phyloP scores from a whole-genome alignment of 345 rosid species.

The Nephelium lappaceum region DNA sequence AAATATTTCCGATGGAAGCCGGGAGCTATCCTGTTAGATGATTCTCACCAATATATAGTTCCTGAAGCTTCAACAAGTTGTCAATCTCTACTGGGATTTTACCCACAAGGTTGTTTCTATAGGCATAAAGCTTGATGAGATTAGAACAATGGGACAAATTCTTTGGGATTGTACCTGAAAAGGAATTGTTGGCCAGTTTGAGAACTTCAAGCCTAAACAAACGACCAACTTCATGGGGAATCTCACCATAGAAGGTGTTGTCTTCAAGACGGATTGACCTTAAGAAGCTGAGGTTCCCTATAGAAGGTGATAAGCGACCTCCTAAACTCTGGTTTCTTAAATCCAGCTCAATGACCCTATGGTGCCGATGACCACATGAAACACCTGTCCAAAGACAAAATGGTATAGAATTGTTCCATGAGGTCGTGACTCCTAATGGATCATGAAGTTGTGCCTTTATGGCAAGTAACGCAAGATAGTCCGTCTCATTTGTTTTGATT shows the following conservation, averaged over 20 bases:
- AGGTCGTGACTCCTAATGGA: constrained; percentile 13
- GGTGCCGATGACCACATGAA: constrained; percentile 22
- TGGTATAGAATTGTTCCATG: constrained; percentile 24
- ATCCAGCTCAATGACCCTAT: constrained; percentile 13
- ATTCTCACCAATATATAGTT: no score
- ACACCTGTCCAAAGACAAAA: constrained; percentile 24
- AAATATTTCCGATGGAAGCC: constrained; percentile 14
- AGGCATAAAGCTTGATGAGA: not conserved
- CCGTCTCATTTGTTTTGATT: not conserved
- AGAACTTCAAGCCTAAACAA: constrained; percentile 6
- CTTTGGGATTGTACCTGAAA: constrained; percentile 7
- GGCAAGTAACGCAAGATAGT: constrained; percentile 18
- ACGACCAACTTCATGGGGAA: constrained; percentile 22
- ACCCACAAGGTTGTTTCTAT: not conserved
- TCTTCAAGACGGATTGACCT: not conserved
- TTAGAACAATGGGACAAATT: constrained; percentile 1
- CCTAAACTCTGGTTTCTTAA: not conserved
- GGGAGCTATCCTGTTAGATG: constrained; percentile 25
- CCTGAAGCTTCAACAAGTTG: not conserved
- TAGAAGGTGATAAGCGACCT: constrained; percentile 22
- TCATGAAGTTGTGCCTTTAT: constrained; percentile 14
- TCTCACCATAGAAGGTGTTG: constrained; percentile 8
- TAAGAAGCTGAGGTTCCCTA: no score
- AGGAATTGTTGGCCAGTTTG: not conserved
- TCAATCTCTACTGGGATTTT: constrained; percentile 7